These are phyloP conservation scores for Penicillium manginii DNA, from an alignment of 495 filamentous ascomycete species.

Conservation along the genomic window DNA sequence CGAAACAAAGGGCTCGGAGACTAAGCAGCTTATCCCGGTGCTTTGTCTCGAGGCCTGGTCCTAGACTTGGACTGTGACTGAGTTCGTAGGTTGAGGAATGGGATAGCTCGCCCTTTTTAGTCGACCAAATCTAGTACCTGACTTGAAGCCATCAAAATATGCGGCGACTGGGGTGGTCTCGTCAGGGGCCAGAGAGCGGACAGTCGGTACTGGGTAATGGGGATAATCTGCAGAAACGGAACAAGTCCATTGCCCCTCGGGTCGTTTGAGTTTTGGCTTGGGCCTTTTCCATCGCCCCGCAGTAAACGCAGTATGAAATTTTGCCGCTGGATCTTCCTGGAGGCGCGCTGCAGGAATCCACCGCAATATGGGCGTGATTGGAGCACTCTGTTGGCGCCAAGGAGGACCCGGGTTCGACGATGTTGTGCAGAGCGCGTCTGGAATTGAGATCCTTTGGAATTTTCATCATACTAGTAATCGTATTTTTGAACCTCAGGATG, in stretches of 20 bases:
- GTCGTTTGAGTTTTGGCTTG: slow-evolving; percentile 20
- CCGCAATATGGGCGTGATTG: slow-evolving; percentile 32
- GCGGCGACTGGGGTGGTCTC: neutral
- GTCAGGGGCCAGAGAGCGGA: neutral
- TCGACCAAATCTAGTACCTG: neutral
- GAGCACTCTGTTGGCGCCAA: slow-evolving; percentile 20
- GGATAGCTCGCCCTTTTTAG: neutral
- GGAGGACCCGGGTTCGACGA: slow-evolving; percentile 22
- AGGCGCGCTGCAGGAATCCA: slow-evolving; percentile 33
- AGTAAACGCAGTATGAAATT: slow-evolving; percentile 22
- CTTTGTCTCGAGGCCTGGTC: slow-evolving; percentile 1
- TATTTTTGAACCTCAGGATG: neutral
- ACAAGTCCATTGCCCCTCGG: neutral
- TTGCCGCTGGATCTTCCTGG: slow-evolving; percentile 26
- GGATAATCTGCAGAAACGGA: neutral
- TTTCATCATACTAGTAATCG: neutral
- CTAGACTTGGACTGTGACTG: neutral
- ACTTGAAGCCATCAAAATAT: neutral
- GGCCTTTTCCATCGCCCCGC: slow-evolving; percentile 28
- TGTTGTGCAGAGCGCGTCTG: slow-evolving; percentile 43
- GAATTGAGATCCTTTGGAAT: slow-evolving; percentile 5
- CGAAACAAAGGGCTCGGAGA: slow-evolving; percentile 18
- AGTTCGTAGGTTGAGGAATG: neutral
- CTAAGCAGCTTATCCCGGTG: slow-evolving; percentile 8
- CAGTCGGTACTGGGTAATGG: neutral